A percentile compares a stretch with the other conserved stretches of the same genome.
Conservation (phyloP, 345 rosid species). For the sweet orange (Citrus sinensis) region DVS_A1.0 CM039168.1:20528001-20528500, state of each 20-base stretch:
- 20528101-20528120: background rate
- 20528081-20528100: background rate
- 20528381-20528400: constrained; percentile 98
- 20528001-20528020: background rate
- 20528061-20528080: constrained; percentile 3
- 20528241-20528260: background rate
- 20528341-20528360: background rate
- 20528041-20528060: background rate
- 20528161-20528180: background rate
- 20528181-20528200: background rate
- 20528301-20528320: background rate
- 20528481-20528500: constrained; percentile 44
- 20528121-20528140: background rate
- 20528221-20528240: background rate
- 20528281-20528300: background rate
- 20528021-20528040: background rate
- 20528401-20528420: constrained; percentile 92
- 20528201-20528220: background rate
- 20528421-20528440: constrained; percentile 70
- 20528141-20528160: background rate
- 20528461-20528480: constrained; percentile 35
- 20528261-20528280: background rate
- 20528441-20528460: constrained; percentile 35
- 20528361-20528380: constrained; percentile 15
- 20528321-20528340: background rate